phyloP scores from a whole-genome alignment of 1,284 basidiomycete species.

The Tilletia horrida region DNA sequence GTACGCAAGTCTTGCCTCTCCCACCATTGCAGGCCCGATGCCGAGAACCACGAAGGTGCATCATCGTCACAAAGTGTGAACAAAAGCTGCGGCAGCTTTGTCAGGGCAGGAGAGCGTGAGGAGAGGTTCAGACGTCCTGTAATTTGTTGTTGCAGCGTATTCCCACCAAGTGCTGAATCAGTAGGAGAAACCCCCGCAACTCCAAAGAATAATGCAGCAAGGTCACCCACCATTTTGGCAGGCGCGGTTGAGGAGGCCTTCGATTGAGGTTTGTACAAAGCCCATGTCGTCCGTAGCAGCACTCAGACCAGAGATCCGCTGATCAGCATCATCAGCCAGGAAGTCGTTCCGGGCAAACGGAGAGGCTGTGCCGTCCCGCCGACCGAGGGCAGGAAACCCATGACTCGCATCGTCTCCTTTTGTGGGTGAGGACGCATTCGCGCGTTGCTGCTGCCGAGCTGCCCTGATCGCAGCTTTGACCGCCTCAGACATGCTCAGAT shows the following conservation, averaged over 20 bases:
- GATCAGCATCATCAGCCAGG: neutral
- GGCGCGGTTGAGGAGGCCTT: constrained; percentile 30
- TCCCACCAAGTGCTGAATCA: too few species aligned
- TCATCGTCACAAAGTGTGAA: constrained; percentile 39
- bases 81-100: constrained; percentile 28
- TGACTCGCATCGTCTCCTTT: constrained; percentile 12
- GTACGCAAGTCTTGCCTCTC: constrained; percentile 35
- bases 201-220: too few species aligned
- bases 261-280: constrained; percentile 31
- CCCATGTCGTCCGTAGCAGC: constrained; percentile 20
- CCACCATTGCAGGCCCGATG: constrained; percentile 40
- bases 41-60: constrained; percentile 37
- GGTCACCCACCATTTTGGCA: constrained; percentile 30
- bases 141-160: too few species aligned
- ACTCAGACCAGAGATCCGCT: neutral
- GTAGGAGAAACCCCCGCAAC: too few species aligned
- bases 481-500: constrained; percentile 36
- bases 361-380: constrained; percentile 19
- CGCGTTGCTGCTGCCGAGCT: constrained; percentile 17
- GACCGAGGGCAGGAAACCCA: neutral
- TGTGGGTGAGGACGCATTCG: constrained; percentile 32
- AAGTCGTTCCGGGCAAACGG: neutral
- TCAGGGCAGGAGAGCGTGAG: constrained; percentile 34
- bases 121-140: constrained; percentile 35
- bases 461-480: constrained; percentile 42